Base-by-base conservation (phyloP, 306 rosid genomes). In the Sechiopsis laciniata region DNA sequence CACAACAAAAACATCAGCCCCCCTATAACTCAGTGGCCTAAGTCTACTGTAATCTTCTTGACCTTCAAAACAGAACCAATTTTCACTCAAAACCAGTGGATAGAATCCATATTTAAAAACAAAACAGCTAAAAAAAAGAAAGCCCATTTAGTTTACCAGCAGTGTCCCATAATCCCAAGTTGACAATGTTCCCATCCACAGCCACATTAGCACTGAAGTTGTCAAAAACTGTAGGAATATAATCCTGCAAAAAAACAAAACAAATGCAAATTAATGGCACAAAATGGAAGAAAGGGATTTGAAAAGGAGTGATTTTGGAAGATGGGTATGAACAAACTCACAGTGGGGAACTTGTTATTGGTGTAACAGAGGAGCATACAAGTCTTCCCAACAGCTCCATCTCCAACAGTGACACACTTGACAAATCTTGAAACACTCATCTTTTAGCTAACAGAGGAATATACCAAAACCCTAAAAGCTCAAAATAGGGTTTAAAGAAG, bases 351-450 rank as follows among this genome's bases (percentile, higher is more conserved):
- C 85, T 87, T 94, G 95, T 94, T 94, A 80, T 96, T 87, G 63
- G 98, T 94, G 85, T 94, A 94, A 84, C 98, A 94, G 74, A 94
- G 88, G 73, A 94, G 98, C 98, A 94, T 89, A 85, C 98, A 94
- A 52, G 98, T 94, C 76, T 94, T 94, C 20, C 98, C 98, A 77
- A 94, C 97, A 78, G 98, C 98, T 57, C 98, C 98, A 85, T 94
- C 98, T 11, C 98, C 98, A 75, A 94, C 98, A 4, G 98, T 94
- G 21, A 94, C 98, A 83, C 98, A 94, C 89, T 94, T 94, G 75
- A 94, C 89, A 91, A 94, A 91, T 90, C 88, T 91, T 6, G 99
- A 94, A 51, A 94, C 46, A 40, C 46, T 40, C 46, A 40, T 40
- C 75, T 59, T 84, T 69, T 60, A 14, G 26, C 9, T 8, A 69